A percentile compares a stretch with the other conserved stretches of the same genome.
These are phyloP conservation scores for Rutstroemia sp. DNA, from an alignment of 2,329 filamentous ascomycete genomes.

Conservation along the genomic window DNA sequence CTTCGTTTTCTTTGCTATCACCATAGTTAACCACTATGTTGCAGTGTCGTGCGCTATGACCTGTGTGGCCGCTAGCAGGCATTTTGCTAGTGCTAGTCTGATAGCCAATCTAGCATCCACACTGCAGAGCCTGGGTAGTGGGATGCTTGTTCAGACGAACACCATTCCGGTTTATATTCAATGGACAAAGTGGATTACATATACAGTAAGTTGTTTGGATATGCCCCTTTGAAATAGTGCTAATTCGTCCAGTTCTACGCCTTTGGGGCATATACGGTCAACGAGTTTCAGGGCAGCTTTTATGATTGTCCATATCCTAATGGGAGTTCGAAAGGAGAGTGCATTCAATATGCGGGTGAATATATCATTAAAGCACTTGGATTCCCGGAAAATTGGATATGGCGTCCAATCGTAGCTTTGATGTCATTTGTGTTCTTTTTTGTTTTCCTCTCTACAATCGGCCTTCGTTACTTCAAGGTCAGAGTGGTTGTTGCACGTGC, in stretches of 20 bases:
- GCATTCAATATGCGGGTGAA: too few relatives aligned
- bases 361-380: constrained; percentile 45
- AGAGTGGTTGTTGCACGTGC: constrained; percentile 35
- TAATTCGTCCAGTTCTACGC: constrained; percentile 35
- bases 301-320: constrained; percentile 46
- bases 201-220: constrained; percentile 19
- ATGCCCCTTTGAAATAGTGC: too few relatives aligned
- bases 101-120: neutral
- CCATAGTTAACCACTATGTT: neutral
- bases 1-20: neutral
- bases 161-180: constrained; percentile 31
- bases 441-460: constrained; percentile 38
- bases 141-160: neutral
- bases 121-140: neutral
- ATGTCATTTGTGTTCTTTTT: constrained; percentile 36
- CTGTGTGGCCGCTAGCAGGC: neutral
- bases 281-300: constrained; percentile 43
- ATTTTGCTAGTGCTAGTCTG: neutral
- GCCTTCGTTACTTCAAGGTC: constrained; percentile 39
- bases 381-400: constrained; percentile 44
- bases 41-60: neutral
- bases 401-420: constrained; percentile 42
- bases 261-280: constrained; percentile 46
- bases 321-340: constrained; percentile 36
- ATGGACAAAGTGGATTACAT: neutral